These are phyloP conservation scores for Boletus rubescentipes DNA, from an alignment of 768 basidiomycete genomes.

Conservation along the genomic window DNA sequence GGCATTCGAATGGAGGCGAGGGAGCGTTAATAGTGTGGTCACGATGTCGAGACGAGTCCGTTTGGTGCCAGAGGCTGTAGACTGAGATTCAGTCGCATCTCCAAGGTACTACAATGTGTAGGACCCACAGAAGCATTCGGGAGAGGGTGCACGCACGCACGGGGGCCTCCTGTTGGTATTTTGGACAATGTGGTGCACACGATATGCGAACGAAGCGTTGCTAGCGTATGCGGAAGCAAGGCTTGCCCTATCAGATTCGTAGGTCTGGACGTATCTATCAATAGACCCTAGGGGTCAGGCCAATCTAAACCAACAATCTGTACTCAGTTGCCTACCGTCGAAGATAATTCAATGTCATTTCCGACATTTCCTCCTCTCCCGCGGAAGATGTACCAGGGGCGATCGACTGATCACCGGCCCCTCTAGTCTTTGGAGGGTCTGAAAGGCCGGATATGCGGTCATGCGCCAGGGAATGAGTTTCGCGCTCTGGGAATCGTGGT, in stretches of 20 bases:
- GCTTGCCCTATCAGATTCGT: conserved; percentile 31
- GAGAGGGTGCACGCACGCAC: conserved; percentile 1
- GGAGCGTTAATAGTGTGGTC: conserved; percentile 25
- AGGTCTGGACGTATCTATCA: conserved; percentile 31
- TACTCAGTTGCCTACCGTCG: conserved; percentile 21
- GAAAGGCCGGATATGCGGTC: background rate
- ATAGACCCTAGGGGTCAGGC: conserved; percentile 5
- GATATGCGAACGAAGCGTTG: conserved; percentile 32
- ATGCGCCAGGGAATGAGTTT: background rate
- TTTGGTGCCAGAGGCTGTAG: conserved; percentile 20
- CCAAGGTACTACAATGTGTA: background rate
- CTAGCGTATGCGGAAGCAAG: conserved; percentile 34
- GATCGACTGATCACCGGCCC: background rate
- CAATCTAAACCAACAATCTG: background rate
- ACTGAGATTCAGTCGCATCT: conserved; percentile 1
- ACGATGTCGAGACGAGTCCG: conserved; percentile 28
- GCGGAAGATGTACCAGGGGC: background rate
- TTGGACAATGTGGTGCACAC: conserved; percentile 15
- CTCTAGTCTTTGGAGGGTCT: background rate
- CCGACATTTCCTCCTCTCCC: conserved; percentile 26
- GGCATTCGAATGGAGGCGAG: conserved; percentile 21
- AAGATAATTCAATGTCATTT: conserved; percentile 32
- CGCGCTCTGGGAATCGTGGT: background rate
- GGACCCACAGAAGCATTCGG: conserved; percentile 18
- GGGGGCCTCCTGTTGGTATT: background rate